Conservation (phyloP, 2,329 filamentous ascomycete species). For the Arachnopeziza araneosa region DNA sequence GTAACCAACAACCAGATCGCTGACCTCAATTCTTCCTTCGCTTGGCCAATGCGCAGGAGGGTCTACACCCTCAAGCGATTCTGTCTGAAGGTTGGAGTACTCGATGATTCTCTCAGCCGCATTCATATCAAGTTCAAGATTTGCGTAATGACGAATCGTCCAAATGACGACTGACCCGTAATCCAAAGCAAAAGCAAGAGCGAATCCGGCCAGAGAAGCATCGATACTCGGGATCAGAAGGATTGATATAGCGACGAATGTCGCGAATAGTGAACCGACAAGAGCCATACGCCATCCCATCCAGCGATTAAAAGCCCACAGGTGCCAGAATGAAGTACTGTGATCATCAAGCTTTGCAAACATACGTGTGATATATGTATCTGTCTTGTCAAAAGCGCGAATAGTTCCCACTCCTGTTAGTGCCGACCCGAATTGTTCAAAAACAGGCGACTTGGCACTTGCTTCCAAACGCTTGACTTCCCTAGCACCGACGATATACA, state of each 20-base stretch:
- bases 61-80: constrained; percentile 54
- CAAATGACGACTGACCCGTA: constrained; percentile 61
- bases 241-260: constrained; percentile 54
- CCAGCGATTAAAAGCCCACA: constrained; percentile 73
- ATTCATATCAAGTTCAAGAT: constrained; percentile 74
- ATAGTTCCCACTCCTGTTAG: constrained; percentile 70
- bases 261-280: constrained; percentile 65
- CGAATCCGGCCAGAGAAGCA: constrained; percentile 69
- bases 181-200: constrained; percentile 66
- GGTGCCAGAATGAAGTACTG: constrained; percentile 58
- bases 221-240: constrained; percentile 56
- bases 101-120: constrained; percentile 70
- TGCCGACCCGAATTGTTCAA: constrained; percentile 71
- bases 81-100: constrained; percentile 64
- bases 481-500: constrained; percentile 66
- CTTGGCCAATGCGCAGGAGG: constrained; percentile 71
- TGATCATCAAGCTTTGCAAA: constrained; percentile 64
- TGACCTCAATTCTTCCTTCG: constrained; percentile 66
- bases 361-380: constrained; percentile 65
- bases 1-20: constrained; percentile 66
- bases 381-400: constrained; percentile 64
- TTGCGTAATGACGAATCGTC: constrained; percentile 62
- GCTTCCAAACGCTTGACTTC: constrained; percentile 75
- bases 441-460: constrained; percentile 71
- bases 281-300: constrained; percentile 61